Conservation (phyloP, 2,329 filamentous ascomycete species). For the Fusarium nodosum region DNA sequence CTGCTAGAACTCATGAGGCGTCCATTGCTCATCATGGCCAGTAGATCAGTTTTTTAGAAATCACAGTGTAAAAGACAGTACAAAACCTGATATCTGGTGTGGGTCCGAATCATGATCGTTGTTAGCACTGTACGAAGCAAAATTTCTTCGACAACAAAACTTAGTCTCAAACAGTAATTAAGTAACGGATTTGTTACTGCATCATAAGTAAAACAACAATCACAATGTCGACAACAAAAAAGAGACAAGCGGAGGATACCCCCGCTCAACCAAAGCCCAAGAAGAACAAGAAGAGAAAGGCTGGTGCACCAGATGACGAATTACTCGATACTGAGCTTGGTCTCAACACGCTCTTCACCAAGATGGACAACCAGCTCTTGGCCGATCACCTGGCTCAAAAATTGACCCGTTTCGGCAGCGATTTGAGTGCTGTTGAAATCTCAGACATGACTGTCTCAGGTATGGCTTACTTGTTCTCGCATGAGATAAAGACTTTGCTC, state of each 20-base stretch:
- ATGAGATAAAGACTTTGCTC: neutral
- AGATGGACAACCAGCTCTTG: conserved; percentile 85
- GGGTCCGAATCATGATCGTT: conserved; percentile 6
- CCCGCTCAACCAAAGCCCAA: conserved; percentile 55
- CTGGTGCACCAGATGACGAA: conserved; percentile 67
- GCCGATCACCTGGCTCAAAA: conserved; percentile 89
- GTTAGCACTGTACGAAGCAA: conserved; percentile 43
- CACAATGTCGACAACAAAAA: conserved; percentile 63
- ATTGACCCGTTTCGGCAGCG: conserved; percentile 80
- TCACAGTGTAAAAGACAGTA: conserved; percentile 37
- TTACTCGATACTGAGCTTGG: conserved; percentile 76
- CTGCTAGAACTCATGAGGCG: conserved; percentile 27
- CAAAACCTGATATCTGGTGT: fast-evolving
- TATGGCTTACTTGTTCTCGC: conserved; percentile 55
- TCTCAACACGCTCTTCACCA: conserved; percentile 83
- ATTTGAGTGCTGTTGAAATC: conserved; percentile 86
- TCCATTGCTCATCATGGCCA: conserved; percentile 18
- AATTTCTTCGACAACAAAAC: conserved; percentile 45
- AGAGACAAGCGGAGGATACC: conserved; percentile 68
- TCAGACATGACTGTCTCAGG: conserved; percentile 85
- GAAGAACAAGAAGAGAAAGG: conserved; percentile 70
- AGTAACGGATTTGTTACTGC: too few species aligned
- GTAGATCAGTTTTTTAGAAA: conserved; percentile 18
- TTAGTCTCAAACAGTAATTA: neutral
- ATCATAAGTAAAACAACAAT: conserved; percentile 14